Evolutionary conservation across 2,329 filamentous ascomycete species (phyloP), one percentile per base, ranked within the genome.

Genomic region (Epichloe amarillans): DNA sequence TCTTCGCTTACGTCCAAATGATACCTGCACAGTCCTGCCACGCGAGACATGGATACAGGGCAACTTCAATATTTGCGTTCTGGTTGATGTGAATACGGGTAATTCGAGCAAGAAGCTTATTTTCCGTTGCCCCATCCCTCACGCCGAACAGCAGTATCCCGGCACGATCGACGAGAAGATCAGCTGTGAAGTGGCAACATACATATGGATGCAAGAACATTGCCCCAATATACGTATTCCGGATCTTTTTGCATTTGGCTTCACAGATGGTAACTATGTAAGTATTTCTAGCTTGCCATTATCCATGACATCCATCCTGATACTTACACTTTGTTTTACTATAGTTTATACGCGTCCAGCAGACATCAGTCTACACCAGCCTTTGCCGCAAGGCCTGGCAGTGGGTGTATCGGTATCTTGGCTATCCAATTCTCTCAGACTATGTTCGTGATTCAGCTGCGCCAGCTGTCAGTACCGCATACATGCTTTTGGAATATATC

Each of bases 121-220:
- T 23, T 53, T 57, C 40, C 52, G 53, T 4, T 57, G 55, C 55
- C 55, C 3, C 21, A 56, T 56, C 53, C 46, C 57, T 12, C 53
- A 59, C 38, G 55, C 56, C 44, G 56, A 58, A 35, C 5, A 45
- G 3, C 40, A 21, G 14, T 50, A 56, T 36, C 55, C 57, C 4
- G 62, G 63, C 40, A 26, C 57, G 1, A 52, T 65, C 15, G 60
- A 67, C 42, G 62, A 66, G 50, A 67, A 67, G 54, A 46, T 66
- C 26, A 55, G 62, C 44, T 63, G 56, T 45, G 62, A 67, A 55
- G 61, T 62, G 6, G 63, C 59, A 53, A 57, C 57, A 26, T 66
- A 66, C 50, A 53, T 55, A 26, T 26, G 23, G 23, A 26, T 26
- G 7, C 6, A 26, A 2, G 23, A 26, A 26, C 7, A 26, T 26